Evolutionary conservation across 495 filamentous ascomycete genomes (phyloP).

Genomic region (Trypethelium eluteriae): DNA sequence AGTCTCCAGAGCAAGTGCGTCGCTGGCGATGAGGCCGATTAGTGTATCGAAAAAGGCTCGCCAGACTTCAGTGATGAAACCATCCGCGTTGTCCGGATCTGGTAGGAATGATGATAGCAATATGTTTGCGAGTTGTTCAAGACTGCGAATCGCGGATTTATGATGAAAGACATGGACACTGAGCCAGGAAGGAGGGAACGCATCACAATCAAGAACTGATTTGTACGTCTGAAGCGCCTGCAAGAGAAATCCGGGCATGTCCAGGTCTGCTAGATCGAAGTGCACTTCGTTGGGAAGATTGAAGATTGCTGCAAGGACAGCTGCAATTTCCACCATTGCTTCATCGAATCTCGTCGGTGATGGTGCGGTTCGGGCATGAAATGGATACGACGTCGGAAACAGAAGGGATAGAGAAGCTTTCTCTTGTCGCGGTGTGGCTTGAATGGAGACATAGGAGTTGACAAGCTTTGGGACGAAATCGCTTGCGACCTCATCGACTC

Average conservation of each 20-base stretch:
- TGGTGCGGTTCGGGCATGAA: slow-evolving; percentile 63
- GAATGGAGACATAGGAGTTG: slow-evolving; percentile 75
- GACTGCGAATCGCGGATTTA: slow-evolving; percentile 74
- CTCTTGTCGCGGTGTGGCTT: slow-evolving; percentile 52
- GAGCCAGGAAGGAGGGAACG: slow-evolving; percentile 84
- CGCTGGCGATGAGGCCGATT: slow-evolving; percentile 79
- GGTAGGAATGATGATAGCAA: slow-evolving; percentile 74
- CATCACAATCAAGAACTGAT: slow-evolving; percentile 80
- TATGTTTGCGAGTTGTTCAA: slow-evolving; percentile 75
- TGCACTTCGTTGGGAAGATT: slow-evolving; percentile 60
- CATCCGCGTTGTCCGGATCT: slow-evolving; percentile 81
- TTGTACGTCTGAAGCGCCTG: slow-evolving; percentile 73
- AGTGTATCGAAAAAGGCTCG: slow-evolving; percentile 84
- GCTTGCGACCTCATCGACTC: slow-evolving; percentile 71
- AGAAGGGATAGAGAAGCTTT: slow-evolving; percentile 71
- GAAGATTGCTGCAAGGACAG: slow-evolving; percentile 73
- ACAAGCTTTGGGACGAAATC: slow-evolving; percentile 86
- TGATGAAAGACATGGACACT: slow-evolving; percentile 94
- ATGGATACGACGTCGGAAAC: slow-evolving; percentile 85
- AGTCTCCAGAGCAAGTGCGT: slow-evolving; percentile 83
- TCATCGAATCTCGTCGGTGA: slow-evolving; percentile 69
- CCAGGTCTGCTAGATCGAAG: slow-evolving; percentile 63
- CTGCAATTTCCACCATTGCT: slow-evolving; percentile 78
- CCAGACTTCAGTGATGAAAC: slow-evolving; percentile 90
- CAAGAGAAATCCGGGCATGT: slow-evolving; percentile 66